A percentile compares a stretch with the other conserved stretches of the same genome.
These are phyloP conservation scores for Calonectria hawksworthii DNA, from an alignment of 2,329 filamentous ascomycete genomes.

Conservation along the genomic window DNA sequence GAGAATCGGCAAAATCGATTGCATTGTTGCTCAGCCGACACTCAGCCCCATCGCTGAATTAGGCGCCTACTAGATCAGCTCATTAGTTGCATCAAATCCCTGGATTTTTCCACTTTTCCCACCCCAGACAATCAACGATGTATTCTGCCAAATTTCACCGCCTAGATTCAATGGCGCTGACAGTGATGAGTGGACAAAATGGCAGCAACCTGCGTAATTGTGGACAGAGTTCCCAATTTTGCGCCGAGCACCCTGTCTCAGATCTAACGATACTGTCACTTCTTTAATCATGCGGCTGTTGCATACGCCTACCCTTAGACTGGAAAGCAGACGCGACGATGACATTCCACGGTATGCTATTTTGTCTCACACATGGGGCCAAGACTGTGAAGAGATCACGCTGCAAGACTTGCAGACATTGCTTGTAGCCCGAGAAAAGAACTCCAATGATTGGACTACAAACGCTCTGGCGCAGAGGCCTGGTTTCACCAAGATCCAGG, in stretches of 20 bases:
- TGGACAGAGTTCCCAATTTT: neutral
- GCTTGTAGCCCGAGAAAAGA: neutral
- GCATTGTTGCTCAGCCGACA: too few relatives aligned
- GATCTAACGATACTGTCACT: neutral
- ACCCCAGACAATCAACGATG: neutral
- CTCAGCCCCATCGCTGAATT: neutral
- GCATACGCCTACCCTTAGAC: neutral
- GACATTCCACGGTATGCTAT: conserved; percentile 16
- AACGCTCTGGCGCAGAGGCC: neutral
- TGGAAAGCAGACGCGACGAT: neutral
- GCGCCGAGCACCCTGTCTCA: neutral
- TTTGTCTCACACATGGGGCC: conserved; percentile 23
- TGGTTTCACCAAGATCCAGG: neutral
- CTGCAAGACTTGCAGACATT: neutral
- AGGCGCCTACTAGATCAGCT: neutral
- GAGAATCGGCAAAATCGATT: neutral
- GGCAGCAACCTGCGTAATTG: neutral
- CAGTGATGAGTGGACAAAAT: neutral
- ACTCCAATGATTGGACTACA: neutral
- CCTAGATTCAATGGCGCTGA: neutral
- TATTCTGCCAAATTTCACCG: neutral
- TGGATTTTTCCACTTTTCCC: neutral
- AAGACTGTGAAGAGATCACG: conserved; percentile 14
- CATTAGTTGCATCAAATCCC: neutral
- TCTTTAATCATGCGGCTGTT: neutral